Evolutionary conservation across 805 yeast genomes (phyloP).

Genomic region (Lachancea sp.): DNA sequence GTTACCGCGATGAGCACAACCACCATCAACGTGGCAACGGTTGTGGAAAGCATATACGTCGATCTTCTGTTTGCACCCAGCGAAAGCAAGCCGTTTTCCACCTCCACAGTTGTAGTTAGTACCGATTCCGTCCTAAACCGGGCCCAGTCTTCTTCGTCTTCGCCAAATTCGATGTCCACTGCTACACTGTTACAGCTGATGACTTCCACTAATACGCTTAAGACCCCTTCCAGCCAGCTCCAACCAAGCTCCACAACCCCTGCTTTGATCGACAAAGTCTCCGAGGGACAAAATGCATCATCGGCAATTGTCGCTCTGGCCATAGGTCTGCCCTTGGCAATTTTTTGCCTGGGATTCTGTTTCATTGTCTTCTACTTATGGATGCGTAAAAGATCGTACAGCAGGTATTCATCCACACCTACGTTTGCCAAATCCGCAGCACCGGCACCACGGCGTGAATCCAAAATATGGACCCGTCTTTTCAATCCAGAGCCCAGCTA

Average conservation of each 20-base stretch:
- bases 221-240: neutral
- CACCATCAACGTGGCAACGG: constrained; percentile 3
- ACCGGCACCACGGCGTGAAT: neutral
- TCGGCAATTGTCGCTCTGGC: constrained; percentile 22
- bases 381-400: constrained; percentile 8
- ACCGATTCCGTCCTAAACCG: constrained; percentile 1
- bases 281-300: constrained; percentile 10
- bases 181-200: neutral
- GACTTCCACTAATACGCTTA: neutral
- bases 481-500: neutral
- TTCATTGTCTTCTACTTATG: constrained; percentile 16
- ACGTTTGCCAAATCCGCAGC: neutral
- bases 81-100: constrained; percentile 8
- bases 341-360: constrained; percentile 20
- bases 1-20: neutral
- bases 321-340: constrained; percentile 29
- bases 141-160: constrained; percentile 2
- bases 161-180: neutral
- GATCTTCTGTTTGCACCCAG: constrained; percentile 6
- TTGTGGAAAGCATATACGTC: constrained; percentile 8
- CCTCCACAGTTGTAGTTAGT: constrained; percentile 6
- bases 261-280: constrained; percentile 1
- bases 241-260: neutral
- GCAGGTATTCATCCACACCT: neutral
- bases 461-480: constrained; percentile 1